These are phyloP conservation scores for Clitopilus hobsonii DNA, from an alignment of 768 basidiomycete species.

Conservation along the genomic window DNA sequence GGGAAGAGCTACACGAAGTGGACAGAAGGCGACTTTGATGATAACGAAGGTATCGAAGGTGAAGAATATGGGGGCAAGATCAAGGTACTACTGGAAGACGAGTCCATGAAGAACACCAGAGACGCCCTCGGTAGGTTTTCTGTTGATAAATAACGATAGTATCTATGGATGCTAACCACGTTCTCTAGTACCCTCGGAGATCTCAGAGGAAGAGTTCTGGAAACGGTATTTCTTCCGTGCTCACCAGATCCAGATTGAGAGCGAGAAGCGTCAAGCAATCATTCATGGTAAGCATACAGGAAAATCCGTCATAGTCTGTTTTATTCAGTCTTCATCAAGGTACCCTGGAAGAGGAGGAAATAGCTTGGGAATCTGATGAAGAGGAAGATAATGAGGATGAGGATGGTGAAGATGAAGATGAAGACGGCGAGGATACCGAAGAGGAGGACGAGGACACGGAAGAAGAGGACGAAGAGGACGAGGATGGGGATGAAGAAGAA, in stretches of 20 bases:
- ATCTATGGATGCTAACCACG: constrained; percentile 3
- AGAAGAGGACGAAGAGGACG: no score
- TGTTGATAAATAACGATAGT: constrained; percentile 1
- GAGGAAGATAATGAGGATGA: no score
- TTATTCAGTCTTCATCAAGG: constrained; percentile 24
- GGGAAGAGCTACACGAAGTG: constrained; percentile 55
- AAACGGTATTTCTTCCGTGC: constrained; percentile 86
- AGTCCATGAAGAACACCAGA: constrained; percentile 44
- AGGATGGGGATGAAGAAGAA: constrained; percentile 74
- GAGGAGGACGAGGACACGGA: no score
- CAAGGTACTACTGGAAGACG: constrained; percentile 46
- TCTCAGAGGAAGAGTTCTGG: constrained; percentile 75
- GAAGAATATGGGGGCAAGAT: constrained; percentile 53
- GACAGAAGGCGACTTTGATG: constrained; percentile 47
- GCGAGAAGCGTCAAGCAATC: constrained; percentile 72
- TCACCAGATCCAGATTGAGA: constrained; percentile 75
- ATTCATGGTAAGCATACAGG: constrained; percentile 50
- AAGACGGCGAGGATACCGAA: constrained; percentile 70
- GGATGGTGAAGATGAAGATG: no score
- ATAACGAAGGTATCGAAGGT: constrained; percentile 53
- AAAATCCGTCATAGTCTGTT: neutral
- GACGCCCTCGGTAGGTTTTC: constrained; percentile 51
- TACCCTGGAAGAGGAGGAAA: constrained; percentile 78
- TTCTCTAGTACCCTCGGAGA: constrained; percentile 58
- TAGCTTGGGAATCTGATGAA: constrained; percentile 60